Conservation (phyloP, 106 monocot genomes). For the Dendrobium catenatum region DNA sequence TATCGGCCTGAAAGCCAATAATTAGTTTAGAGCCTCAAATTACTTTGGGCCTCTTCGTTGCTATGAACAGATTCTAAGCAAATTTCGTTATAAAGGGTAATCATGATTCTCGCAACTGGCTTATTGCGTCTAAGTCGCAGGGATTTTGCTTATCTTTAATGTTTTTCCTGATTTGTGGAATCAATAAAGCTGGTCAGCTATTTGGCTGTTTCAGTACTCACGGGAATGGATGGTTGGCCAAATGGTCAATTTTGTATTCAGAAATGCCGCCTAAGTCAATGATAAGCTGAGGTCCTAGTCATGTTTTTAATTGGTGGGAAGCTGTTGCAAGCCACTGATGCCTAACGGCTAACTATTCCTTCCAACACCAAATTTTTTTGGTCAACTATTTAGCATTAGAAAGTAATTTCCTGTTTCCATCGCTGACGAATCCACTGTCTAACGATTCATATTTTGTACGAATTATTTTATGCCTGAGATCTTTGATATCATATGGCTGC, state of each 20-base stretch:
- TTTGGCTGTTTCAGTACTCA: background rate
- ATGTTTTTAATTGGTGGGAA: background rate
- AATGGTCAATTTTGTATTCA: background rate
- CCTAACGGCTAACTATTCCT: background rate
- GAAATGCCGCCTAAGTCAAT: background rate
- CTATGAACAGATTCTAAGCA: background rate
- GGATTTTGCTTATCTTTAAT: background rate
- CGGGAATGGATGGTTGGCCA: background rate
- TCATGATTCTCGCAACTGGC: background rate
- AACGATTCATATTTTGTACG: background rate
- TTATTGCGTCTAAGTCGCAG: background rate
- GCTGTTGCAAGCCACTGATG: background rate
- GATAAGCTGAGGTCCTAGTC: background rate
- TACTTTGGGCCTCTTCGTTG: background rate
- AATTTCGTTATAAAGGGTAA: background rate
- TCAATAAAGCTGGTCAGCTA: background rate
- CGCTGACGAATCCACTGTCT: constrained; percentile 2
- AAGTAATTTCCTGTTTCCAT: background rate
- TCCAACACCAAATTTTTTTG: background rate
- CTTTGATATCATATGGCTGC: background rate
- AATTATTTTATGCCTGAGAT: background rate
- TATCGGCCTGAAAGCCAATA: background rate
- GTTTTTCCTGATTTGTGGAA: background rate
- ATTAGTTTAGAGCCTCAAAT: background rate
- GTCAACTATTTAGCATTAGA: background rate